Evolutionary conservation across 2,329 filamentous ascomycete species (phyloP), one percentile per base, ranked within the genome.

Genomic region (Phialemoniopsis sp.): DNA sequence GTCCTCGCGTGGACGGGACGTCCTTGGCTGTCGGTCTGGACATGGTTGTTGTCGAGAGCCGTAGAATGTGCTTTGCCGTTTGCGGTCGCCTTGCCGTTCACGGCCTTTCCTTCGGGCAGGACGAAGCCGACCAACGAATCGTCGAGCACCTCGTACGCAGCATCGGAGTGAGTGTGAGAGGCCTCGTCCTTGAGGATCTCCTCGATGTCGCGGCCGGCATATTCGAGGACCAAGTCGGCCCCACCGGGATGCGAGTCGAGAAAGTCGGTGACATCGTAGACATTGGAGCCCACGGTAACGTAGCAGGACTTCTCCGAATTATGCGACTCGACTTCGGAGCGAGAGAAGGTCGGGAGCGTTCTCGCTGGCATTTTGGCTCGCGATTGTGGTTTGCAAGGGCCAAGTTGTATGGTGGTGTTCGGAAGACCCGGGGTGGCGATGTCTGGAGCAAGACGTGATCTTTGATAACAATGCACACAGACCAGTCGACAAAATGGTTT

Each of bases 231-330:
- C 52, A 97, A 70, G 46, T 95, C 87, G 53, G 81, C 80, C 42
- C 93, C 93, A 51, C 93, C 93, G 17, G 93, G 93, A 60, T 98
- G 93, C 50, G 89, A 83, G 38, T 89, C 80, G 45, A 96, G 64
- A 57, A 98, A 98, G 40, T 87, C 80, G 43, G 93, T 96, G 47
- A 98, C 77, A 70, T 98, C 91, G 74, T 89, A 98, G 52, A 98
- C 91, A 52, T 91, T 94, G 42, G 78, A 76, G 46, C 89, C 90
- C 39, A 96, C 73, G 4, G 87, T 93, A 52, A 98, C 90, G 72
- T 90, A 98, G 72, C 91, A 97, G 36, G 89, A 95, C 57, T 89
- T 79, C 36, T 70, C 68, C 34, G 79, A 83, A 61, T 87, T 91
- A 64, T 95, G 89, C 51, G 81, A 71, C 62, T 84, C 80, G 56